Evolutionary conservation across 1,284 basidiomycete species (phyloP), one percentile per base, ranked within the genome.

Genomic region (Rhodotorula sp.): DNA sequence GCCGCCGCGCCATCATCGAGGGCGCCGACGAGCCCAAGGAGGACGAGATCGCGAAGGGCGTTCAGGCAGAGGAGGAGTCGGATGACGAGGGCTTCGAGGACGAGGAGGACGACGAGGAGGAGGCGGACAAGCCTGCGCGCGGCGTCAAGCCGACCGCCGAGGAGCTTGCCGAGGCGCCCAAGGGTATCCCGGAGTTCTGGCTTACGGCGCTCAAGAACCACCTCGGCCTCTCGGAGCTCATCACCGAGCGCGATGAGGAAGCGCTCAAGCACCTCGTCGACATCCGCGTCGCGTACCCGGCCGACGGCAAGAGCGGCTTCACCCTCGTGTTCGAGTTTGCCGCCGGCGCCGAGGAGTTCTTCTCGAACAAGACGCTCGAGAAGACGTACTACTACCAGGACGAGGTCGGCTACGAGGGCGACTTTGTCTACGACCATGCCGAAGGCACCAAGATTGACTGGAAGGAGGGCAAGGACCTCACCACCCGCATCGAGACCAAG

Each of bases 391-490:
- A 91, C 78, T 99, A 98, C 84, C 92, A 94, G 84, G 86, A 83
- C 65, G 75, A 83, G 77, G 73, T 83, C 76, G 76, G 76, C 48
- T 77, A 75, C 75, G 73, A 74, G 74, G 76, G 76, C 54, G 76
- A 77, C 71, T 75, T 61, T 64, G 60, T 73, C 36, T 75, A 68
- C 54, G 61, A 65, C 64, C 51, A 92, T 79, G 93, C 95, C 67
- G 88, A 91, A 80, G 95, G 94, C 29, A 90, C 89, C 69, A 87
- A 90, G 80, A 95, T 99, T 83, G 89, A 90, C 81, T 98, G 96
- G 96, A 97, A 96, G 85, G 94, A 94, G 82, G 96, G 97, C 79
- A 96, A 96, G 85, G 93, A 99, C 84, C 85, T 98, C 71, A 98
- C 95, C 66, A 94, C 95, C 85, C 92, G 93, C 85, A 90, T 94